Conservation (phyloP, 179 eudicot genomes). For the Silene coronaria region DNA sequence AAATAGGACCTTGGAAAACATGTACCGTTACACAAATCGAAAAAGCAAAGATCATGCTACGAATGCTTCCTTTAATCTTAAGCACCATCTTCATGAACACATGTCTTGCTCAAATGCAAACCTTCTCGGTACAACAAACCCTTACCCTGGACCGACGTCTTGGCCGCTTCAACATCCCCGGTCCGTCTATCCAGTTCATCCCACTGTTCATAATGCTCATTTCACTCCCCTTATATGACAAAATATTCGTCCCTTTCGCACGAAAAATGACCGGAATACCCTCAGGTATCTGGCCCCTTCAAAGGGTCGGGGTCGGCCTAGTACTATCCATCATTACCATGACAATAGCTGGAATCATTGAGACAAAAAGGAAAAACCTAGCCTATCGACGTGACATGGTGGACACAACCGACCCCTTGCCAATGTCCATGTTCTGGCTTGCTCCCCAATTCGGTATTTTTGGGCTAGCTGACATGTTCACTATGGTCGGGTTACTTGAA, state of each 20-base stretch:
- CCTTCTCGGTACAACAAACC: slow-evolving; percentile 8
- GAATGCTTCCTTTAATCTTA: not conserved
- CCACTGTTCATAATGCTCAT: not conserved
- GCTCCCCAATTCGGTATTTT: not conserved
- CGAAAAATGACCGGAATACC: not conserved
- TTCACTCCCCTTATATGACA: not conserved
- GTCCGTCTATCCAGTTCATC: slow-evolving; percentile 1
- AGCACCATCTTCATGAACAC: slow-evolving; percentile 14
- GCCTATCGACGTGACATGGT: not conserved
- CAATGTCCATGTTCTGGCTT: not conserved
- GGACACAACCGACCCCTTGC: not conserved
- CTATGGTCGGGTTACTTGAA: slow-evolving; percentile 2
- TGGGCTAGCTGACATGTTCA: slow-evolving; percentile 11
- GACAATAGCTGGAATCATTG: not conserved
- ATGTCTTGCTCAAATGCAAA: slow-evolving; percentile 4
- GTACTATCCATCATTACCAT: not conserved
- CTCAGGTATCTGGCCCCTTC: slow-evolving; percentile 2
- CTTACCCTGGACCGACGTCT: not conserved
- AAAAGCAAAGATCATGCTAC: not conserved
- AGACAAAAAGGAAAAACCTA: not conserved
- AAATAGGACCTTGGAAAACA: not conserved
- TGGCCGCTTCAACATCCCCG: not conserved
- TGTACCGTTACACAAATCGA: slow-evolving; percentile 7
- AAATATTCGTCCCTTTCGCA: slow-evolving; percentile 2
- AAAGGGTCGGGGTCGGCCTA: slow-evolving; percentile 7